Evolutionary conservation across 2,329 filamentous ascomycete species (phyloP), one percentile per base, ranked within the genome.

Genomic region (Colletotrichum viniferum): DNA sequence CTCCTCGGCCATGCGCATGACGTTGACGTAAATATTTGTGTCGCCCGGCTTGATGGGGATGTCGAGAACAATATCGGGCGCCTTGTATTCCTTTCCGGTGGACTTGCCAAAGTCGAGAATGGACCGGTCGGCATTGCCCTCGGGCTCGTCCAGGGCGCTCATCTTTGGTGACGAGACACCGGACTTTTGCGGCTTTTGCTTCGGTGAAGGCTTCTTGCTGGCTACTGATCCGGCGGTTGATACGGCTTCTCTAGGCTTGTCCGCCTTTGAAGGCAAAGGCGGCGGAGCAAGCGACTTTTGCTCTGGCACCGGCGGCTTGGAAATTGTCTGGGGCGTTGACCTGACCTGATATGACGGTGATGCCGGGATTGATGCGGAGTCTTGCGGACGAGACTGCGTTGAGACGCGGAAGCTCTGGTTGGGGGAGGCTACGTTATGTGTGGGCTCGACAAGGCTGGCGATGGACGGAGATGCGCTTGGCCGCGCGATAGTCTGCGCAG

Each of bases 401-500:
- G 79, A 69, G 21, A 80, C 52, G 56, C 61, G 77, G 63, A 72
- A 62, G 55, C 66, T 73, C 68, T 79, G 77, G 38, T 80, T 82
- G 5, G 83, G 87, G 5, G 85, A 87, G 28, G 84, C 83, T 28
- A 84, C 82, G 71, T 77, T 79, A 62, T 84, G 87, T 61, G 74
- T 85, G 12, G 88, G 94, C 79, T 98, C 95, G 66, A 98, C 95
- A 73, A 98, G 90, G 84, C 95, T 98, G 7, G 95, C 94, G 79
- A 98, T 98, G 4, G 96, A 96, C 2, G 96, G 96, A 6, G 96
- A 98, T 52, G 94, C 94, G 82, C 94, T 96, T n/a, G 95, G 94
- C 70, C 94, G 92, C 84, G 94, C 93, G 69, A 82, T 79, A 62
- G 81, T 79, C 62, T 84, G 83, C n/a, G 81, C 78, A 80, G 83